A percentile compares a stretch with the other conserved stretches of the same genome.
phyloP scores from a whole-genome alignment of 257 asterid species.

The Gentiana dahurica region DNA sequence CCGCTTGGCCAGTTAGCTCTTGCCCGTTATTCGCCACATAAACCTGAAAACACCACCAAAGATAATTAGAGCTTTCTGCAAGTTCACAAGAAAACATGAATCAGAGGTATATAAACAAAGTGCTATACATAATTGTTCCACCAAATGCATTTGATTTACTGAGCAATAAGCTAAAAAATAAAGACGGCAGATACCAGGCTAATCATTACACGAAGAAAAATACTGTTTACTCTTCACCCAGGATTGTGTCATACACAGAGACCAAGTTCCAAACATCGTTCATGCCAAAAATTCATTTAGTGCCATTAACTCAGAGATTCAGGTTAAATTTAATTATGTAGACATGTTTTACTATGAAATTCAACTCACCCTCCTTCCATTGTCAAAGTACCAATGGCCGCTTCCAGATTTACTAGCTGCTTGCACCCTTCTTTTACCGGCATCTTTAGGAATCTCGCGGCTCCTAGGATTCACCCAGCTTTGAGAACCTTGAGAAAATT shows the following conservation, averaged over 20 bases:
- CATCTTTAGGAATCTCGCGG: slow-evolving; percentile 42
- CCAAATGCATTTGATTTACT: background rate
- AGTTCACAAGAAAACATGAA: background rate
- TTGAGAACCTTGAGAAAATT: slow-evolving; percentile 33
- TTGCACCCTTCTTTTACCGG: slow-evolving; percentile 74
- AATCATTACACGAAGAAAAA: no score
- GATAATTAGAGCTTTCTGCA: background rate
- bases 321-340: background rate
- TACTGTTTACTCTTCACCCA: no score
- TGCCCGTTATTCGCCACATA: slow-evolving; percentile 67
- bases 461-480: slow-evolving; percentile 68
- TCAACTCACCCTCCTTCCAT: slow-evolving; percentile 62
- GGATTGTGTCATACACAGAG: no score
- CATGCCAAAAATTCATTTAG: background rate
- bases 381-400: slow-evolving; percentile 73
- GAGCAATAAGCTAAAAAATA: background rate
- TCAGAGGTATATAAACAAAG: background rate
- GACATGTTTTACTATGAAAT: background rate
- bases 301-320: background rate
- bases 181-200: no score
- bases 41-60: slow-evolving; percentile 40
- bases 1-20: slow-evolving; percentile 62
- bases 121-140: background rate
- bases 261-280: background rate
- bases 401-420: slow-evolving; percentile 62